Evolutionary conservation across 768 basidiomycete genomes (phyloP).

Genomic region (Podaxis pistillaris): DNA sequence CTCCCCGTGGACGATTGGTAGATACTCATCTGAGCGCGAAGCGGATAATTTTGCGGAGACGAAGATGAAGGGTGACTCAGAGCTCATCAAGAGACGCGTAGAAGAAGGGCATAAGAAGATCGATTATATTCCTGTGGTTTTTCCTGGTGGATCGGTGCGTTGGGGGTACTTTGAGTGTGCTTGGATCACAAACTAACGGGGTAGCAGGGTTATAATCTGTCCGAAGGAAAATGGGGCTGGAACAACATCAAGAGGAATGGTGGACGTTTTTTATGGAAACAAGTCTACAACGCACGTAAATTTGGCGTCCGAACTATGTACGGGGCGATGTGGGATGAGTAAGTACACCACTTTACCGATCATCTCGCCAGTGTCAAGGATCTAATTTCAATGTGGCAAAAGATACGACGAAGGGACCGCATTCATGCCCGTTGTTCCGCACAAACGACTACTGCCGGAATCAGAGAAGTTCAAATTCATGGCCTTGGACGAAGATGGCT

Average conservation of each 20-base stretch:
- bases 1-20: conserved; percentile 81
- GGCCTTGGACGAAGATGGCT: conserved; percentile 76
- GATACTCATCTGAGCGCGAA: conserved; percentile 57
- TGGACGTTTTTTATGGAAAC: conserved; percentile 78
- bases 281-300: conserved; percentile 65
- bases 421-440: conserved; percentile 69
- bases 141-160: conserved; percentile 81
- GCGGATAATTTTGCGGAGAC: conserved; percentile 63
- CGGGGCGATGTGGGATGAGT: conserved; percentile 91
- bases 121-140: conserved; percentile 82
- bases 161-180: conserved; percentile 11
- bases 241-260: conserved; percentile 73
- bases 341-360: conserved; percentile 22
- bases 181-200: conserved; percentile 6
- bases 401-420: conserved; percentile 88
- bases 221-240: conserved; percentile 66
- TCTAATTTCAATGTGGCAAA: conserved; percentile 9
- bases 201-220: conserved; percentile 65
- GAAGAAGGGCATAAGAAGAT: conserved; percentile 49
- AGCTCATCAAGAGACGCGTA: conserved; percentile 50
- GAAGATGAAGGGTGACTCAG: conserved; percentile 63
- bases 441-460: conserved; percentile 57
- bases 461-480: conserved; percentile 60
- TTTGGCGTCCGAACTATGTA: conserved; percentile 67
- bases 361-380: conserved; percentile 12